phyloP scores from a whole-genome alignment of 1,284 basidiomycete species.

The Microbotryum silenes-acaulis region DNA sequence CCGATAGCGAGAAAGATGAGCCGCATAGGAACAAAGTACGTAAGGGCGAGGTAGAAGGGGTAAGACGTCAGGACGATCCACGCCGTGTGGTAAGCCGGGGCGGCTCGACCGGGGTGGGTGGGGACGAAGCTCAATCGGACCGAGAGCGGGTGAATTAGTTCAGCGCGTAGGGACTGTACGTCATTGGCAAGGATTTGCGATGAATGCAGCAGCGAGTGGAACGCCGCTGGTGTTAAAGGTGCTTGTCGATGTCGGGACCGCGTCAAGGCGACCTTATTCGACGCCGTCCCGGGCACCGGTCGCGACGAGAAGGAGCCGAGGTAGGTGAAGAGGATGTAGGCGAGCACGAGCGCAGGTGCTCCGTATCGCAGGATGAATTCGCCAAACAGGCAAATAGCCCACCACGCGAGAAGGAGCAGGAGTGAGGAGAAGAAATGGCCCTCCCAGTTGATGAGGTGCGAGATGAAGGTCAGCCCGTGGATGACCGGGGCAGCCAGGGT shows the following conservation, averaged over 20 bases:
- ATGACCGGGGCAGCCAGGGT: constrained; percentile 32
- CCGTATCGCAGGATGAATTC: constrained; percentile 26
- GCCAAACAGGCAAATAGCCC: constrained; percentile 32
- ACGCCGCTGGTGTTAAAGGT: constrained; percentile 28
- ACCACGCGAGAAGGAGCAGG: constrained; percentile 32
- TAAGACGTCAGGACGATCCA: constrained; percentile 33
- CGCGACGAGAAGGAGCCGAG: constrained; percentile 2
- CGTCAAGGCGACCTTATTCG: too few species aligned
- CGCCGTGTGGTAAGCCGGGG: constrained; percentile 25
- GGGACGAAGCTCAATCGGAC: constrained; percentile 21
- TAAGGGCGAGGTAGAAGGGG: constrained; percentile 33
- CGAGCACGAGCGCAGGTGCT: constrained; percentile 27
- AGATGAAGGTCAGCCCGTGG: constrained; percentile 19
- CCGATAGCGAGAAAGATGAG: constrained; percentile 31
- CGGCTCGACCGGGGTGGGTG: constrained; percentile 7
- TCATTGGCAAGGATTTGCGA: constrained; percentile 26
- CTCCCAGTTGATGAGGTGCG: constrained; percentile 33
- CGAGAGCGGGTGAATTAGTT: constrained; percentile 25
- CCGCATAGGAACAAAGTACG: constrained; percentile 27
- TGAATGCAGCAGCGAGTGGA: constrained; percentile 27
- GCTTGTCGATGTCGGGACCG: neutral
- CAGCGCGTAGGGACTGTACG: constrained; percentile 22
- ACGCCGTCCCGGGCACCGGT: too few species aligned
- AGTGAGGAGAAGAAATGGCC: constrained; percentile 31
- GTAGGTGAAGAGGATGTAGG: constrained; percentile 15